A percentile compares a stretch with the other conserved stretches of the same genome.
Evolutionary conservation across 2,329 filamentous ascomycete species (phyloP).

Genomic region (Colletotrichum horii): DNA sequence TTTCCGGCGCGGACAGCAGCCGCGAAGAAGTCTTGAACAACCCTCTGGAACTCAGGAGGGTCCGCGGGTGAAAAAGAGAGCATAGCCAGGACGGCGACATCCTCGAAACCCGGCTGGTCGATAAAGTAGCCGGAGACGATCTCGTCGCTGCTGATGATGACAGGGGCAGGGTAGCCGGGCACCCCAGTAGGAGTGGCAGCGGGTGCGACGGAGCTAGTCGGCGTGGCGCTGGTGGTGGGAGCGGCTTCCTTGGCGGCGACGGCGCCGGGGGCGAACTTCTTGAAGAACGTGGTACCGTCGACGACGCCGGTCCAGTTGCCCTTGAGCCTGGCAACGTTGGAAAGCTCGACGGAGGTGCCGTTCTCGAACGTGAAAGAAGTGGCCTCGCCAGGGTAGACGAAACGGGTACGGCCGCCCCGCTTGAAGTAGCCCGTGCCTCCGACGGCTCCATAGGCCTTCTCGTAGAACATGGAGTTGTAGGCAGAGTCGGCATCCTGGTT

Average conservation of each 20-base stretch:
- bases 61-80: constrained; percentile 28
- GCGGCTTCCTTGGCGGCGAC: background rate
- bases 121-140: constrained; percentile 37
- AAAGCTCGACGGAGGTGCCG: constrained; percentile 31
- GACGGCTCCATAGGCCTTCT: constrained; percentile 23
- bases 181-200: background rate
- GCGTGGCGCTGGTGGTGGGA: background rate
- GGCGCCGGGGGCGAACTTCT: constrained; percentile 30
- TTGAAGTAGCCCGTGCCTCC: constrained; percentile 31
- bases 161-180: constrained; percentile 31
- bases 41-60: constrained; percentile 38
- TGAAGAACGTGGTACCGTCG: constrained; percentile 36
- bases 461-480: constrained; percentile 44
- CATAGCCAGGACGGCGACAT: constrained; percentile 35
- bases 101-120: constrained; percentile 33
- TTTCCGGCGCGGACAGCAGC: constrained; percentile 50
- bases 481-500: constrained; percentile 30
- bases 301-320: constrained; percentile 31
- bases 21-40: constrained; percentile 37
- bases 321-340: constrained; percentile 34
- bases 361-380: constrained; percentile 41
- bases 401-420: constrained; percentile 29
- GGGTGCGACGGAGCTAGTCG: background rate
- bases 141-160: constrained; percentile 28
- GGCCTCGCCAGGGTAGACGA: constrained; percentile 31